Conservation (phyloP, 108 stramenopile genomes). For the Skeletonema menzelii region DNA sequence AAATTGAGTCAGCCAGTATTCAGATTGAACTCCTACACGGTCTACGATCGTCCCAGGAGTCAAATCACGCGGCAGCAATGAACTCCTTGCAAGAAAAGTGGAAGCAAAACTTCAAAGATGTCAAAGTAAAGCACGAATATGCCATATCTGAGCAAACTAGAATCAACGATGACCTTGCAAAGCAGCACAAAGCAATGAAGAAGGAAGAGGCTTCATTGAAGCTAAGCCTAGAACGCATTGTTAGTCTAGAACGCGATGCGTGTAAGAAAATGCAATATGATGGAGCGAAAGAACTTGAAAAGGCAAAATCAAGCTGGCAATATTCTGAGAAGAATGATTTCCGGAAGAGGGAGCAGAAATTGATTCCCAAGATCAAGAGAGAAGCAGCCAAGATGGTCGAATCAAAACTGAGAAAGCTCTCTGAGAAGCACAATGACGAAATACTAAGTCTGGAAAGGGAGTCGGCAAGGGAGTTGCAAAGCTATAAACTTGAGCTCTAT, state of each 20-base stretch:
- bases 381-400: conserved; percentile 41
- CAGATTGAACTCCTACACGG: not conserved
- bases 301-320: conserved; percentile 17
- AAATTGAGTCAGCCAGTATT: not conserved
- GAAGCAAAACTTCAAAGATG: conserved; percentile 6
- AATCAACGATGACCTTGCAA: conserved; percentile 1
- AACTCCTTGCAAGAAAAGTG: conserved; percentile 19
- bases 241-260: conserved; percentile 10
- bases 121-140: conserved; percentile 22
- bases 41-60: conserved; percentile 5
- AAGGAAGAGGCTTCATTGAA: conserved; percentile 15
- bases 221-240: conserved; percentile 1
- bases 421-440: conserved; percentile 30
- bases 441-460: conserved; percentile 23
- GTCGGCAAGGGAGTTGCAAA: conserved; percentile 18
- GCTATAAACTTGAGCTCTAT: conserved; percentile 35
- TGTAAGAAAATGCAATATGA: conserved; percentile 22
- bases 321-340: conserved; percentile 33
- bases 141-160: conserved; percentile 10
- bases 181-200: conserved; percentile 5
- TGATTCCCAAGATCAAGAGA: conserved; percentile 30
- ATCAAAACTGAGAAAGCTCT: conserved; percentile 18
- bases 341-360: conserved; percentile 21
- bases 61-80: conserved; percentile 27
- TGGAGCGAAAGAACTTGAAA: conserved; percentile 21